Conservation (phyloP, 441 rosid species). For the Euphorbia celastroides region DNA sequence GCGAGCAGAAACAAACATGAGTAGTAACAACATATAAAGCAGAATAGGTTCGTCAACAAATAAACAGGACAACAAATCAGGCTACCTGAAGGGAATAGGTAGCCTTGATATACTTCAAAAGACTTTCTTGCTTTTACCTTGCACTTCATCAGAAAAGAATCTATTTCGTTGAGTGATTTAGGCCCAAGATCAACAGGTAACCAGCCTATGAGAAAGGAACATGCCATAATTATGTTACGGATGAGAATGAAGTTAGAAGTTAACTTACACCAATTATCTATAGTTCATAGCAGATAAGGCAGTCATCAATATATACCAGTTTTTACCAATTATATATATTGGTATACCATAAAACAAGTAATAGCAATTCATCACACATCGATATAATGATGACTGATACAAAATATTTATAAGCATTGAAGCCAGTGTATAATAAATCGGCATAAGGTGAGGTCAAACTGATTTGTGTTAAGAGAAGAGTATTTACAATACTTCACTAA, state of each 20-base stretch:
- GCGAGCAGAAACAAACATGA: constrained; percentile 18
- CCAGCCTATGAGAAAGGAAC: constrained; percentile 44
- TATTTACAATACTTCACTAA: too few relatives aligned
- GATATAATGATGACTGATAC: not conserved
- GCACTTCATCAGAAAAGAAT: constrained; percentile 38
- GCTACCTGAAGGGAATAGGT: not conserved
- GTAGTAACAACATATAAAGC: not conserved
- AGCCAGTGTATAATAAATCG: too few relatives aligned
- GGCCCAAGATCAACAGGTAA: constrained; percentile 68
- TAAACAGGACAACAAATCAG: not conserved
- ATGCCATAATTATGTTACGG: constrained; percentile 8
- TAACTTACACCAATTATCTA: not conserved
- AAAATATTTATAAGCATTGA: not conserved
- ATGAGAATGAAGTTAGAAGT: not conserved
- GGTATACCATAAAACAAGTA: not conserved
- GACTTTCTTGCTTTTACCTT: constrained; percentile 40
- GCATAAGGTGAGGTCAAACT: too few relatives aligned
- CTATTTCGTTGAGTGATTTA: constrained; percentile 45
- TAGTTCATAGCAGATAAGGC: not conserved
- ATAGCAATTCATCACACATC: not conserved
- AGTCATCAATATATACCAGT: not conserved
- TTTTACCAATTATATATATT: not conserved
- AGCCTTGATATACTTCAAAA: constrained; percentile 10
- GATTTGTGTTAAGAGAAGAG: too few relatives aligned
- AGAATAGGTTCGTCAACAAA: not conserved